phyloP scores from a whole-genome alignment of 164 flowering plant genomes.

The Vitis amurensis region DNA sequence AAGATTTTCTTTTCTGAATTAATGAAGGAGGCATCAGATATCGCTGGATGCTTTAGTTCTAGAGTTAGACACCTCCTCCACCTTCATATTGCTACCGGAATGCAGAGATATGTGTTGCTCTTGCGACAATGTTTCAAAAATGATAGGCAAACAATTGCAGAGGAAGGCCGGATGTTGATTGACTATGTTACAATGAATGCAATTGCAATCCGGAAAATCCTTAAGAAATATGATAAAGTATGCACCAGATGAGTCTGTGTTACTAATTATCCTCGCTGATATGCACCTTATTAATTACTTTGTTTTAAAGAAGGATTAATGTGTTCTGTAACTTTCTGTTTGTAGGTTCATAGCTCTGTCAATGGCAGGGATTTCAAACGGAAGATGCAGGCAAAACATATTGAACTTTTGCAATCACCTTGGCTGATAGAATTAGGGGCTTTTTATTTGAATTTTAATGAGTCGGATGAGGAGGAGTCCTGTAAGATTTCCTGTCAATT shows the following conservation, averaged over 20 bases:
- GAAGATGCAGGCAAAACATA: slow-evolving; percentile 62
- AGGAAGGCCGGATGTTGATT: slow-evolving; percentile 63
- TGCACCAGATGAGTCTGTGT: slow-evolving; percentile 7
- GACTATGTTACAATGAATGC: slow-evolving; percentile 87
- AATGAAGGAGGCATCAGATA: slow-evolving; percentile 74
- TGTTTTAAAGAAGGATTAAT: background rate
- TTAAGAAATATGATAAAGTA: slow-evolving; percentile 95
- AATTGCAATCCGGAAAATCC: slow-evolving; percentile 78
- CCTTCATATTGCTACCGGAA: slow-evolving; percentile 55
- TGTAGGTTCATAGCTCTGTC: slow-evolving; percentile 74
- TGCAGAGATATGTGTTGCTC: slow-evolving; percentile 49
- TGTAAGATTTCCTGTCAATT: slow-evolving; percentile 32
- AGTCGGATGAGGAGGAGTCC: slow-evolving; percentile 30
- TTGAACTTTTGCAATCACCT: slow-evolving; percentile 85
- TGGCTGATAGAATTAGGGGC: slow-evolving; percentile 93
- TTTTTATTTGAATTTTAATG: slow-evolving; percentile 57
- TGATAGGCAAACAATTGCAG: slow-evolving; percentile 41
- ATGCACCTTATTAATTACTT: slow-evolving; percentile 1
- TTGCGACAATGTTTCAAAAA: slow-evolving; percentile 53
- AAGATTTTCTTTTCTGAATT: slow-evolving; percentile 79
- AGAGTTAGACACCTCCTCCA: slow-evolving; percentile 71
- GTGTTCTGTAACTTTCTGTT: background rate
- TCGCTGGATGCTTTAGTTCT: slow-evolving; percentile 71
- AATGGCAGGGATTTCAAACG: slow-evolving; percentile 74
- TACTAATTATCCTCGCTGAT: background rate